Conservation (phyloP, 2,329 filamentous ascomycete genomes). For the Penicillium thymicola region DNA sequence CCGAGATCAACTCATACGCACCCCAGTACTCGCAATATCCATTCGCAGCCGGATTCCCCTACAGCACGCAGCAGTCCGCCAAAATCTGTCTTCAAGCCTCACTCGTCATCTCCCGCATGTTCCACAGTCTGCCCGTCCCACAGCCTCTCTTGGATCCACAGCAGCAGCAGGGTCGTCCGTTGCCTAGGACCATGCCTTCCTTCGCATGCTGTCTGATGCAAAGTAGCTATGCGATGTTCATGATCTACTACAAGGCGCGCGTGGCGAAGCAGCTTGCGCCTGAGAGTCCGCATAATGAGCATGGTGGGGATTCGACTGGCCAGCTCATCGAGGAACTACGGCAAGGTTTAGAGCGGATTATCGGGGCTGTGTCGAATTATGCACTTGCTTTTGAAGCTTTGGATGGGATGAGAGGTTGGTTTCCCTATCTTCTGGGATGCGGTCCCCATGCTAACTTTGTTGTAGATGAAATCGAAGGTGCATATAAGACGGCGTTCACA, state of each 20-base stretch:
- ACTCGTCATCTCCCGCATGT: slow-evolving; percentile 42
- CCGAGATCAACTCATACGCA: slow-evolving; percentile 28
- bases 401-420: slow-evolving; percentile 44
- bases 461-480: slow-evolving; percentile 43
- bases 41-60: slow-evolving; percentile 39
- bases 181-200: slow-evolving; percentile 46
- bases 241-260: slow-evolving; percentile 44
- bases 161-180: slow-evolving; percentile 6
- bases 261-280: slow-evolving; percentile 34
- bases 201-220: slow-evolving; percentile 50
- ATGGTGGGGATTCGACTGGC: slow-evolving; percentile 25
- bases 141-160: slow-evolving; percentile 26
- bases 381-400: slow-evolving; percentile 43
- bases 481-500: slow-evolving; percentile 42
- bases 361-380: slow-evolving; percentile 39
- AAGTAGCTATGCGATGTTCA: slow-evolving; percentile 46
- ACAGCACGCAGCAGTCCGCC: slow-evolving; percentile 41
- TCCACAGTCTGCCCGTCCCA: slow-evolving; percentile 40
- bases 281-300: slow-evolving; percentile 21
- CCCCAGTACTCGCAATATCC: slow-evolving; percentile 30
- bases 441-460: slow-evolving; percentile 5
- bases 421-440: neutral
- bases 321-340: slow-evolving; percentile 36
- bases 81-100: slow-evolving; percentile 42
- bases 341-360: slow-evolving; percentile 38